A percentile compares a stretch with the other conserved stretches of the same genome.
These are phyloP conservation scores for Podospora pseudocomata DNA, from an alignment of 495 filamentous ascomycete species.

Conservation along the genomic window DNA sequence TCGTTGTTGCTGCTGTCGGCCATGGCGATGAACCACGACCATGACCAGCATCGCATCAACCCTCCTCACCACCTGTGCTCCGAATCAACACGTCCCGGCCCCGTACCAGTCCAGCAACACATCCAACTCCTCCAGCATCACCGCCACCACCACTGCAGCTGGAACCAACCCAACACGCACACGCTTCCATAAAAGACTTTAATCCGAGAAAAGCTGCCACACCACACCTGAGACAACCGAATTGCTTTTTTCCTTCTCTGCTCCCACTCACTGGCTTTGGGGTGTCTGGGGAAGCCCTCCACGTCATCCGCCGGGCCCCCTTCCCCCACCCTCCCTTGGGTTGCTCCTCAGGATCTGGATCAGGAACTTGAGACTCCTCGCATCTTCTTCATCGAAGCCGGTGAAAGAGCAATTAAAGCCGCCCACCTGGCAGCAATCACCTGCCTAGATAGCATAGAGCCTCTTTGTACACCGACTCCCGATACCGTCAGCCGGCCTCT, in stretches of 20 bases:
- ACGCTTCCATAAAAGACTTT: background rate
- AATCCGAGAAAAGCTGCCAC: background rate
- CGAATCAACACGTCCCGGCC: background rate
- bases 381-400: background rate
- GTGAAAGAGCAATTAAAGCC: background rate
- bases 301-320: constrained; percentile 8
- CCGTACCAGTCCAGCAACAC: background rate
- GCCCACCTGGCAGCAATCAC: background rate
- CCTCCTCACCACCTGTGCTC: background rate
- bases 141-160: background rate
- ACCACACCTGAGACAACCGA: constrained; percentile 2
- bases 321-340: no score
- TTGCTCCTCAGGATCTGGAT: background rate
- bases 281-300: constrained; percentile 6
- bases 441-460: background rate
- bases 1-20: constrained; percentile 8
- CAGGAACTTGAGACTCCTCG: constrained; percentile 1
- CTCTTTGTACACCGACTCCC: background rate
- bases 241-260: background rate
- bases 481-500: no score
- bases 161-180: background rate
- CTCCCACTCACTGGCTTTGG: background rate
- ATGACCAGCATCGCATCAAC: constrained; percentile 7
- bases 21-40: background rate
- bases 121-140: background rate